Evolutionary conservation across 345 rosid species (phyloP).

Genomic region (Euphorbia peplus): DNA sequence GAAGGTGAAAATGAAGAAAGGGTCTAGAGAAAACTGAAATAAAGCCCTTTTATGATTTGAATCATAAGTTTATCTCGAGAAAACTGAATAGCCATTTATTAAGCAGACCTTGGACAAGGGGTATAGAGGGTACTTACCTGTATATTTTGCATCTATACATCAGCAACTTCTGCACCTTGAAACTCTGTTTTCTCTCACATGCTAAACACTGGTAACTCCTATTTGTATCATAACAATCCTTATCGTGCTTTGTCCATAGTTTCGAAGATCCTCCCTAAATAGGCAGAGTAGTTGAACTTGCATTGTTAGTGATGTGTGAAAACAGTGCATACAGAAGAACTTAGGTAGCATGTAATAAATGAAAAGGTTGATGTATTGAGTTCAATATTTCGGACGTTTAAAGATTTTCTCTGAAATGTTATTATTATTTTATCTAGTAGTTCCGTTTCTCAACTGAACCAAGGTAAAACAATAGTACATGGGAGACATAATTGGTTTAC

Average conservation of each 20-base stretch:
- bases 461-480: not conserved
- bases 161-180: not conserved
- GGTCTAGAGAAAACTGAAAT: not conserved
- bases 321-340: not conserved
- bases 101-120: not conserved
- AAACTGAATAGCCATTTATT: not conserved
- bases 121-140: not conserved
- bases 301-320: not conserved
- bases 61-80: not conserved
- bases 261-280: no score
- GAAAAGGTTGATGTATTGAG: not conserved
- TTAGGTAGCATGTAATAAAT: not conserved
- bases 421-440: not conserved
- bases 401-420: no score
- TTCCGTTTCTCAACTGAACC: not conserved
- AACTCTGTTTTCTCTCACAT: not conserved
- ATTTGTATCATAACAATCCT: not conserved
- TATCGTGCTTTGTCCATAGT: not conserved
- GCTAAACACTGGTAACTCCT: not conserved
- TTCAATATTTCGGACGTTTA: slow-evolving; percentile 2
- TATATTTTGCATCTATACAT: not conserved
- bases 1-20: no score
- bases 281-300: not conserved
- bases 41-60: not conserved
- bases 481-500: not conserved